Conservation (phyloP, 106 monocot genomes). For the Acorus calamus region DNA sequence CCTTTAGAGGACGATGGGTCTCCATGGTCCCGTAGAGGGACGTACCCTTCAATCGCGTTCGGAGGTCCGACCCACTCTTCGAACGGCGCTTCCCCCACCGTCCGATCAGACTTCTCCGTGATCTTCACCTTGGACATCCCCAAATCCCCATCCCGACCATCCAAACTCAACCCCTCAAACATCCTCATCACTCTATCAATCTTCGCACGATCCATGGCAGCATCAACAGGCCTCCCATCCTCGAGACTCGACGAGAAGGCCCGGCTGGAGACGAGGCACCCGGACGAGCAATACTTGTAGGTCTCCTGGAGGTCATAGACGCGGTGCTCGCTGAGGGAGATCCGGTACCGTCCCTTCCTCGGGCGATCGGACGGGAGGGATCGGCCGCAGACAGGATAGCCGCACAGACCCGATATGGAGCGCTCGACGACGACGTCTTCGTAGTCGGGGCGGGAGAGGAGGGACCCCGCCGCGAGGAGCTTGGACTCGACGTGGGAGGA, state of each 20-base stretch:
- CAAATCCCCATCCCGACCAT: constrained; percentile 6
- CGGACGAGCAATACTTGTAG: constrained; percentile 57
- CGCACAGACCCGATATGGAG: constrained; percentile 55
- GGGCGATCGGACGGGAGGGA: constrained; percentile 18
- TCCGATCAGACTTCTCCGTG: constrained; percentile 38
- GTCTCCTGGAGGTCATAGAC: constrained; percentile 82
- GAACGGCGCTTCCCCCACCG: constrained; percentile 25
- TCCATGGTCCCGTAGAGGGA: constrained; percentile 47
- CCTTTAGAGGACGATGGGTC: neutral
- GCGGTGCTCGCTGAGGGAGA: constrained; percentile 69
- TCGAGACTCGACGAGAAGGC: constrained; percentile 29
- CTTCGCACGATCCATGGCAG: constrained; percentile 6
- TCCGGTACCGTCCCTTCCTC: constrained; percentile 37
- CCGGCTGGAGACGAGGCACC: constrained; percentile 47
- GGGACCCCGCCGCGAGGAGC: constrained; percentile 38
- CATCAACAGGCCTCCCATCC: constrained; percentile 18
- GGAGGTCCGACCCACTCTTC: constrained; percentile 65
- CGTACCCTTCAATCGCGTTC: constrained; percentile 81
- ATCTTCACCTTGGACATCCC: constrained; percentile 39
- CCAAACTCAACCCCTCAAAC: constrained; percentile 23
- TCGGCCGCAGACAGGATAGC: constrained; percentile 56
- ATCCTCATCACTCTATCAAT: constrained; percentile 22
- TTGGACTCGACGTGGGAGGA: constrained; percentile 23
- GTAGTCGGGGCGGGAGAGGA: constrained; percentile 71
- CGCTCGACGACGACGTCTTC: constrained; percentile 76